A percentile compares a stretch with the other conserved stretches of the same genome.
Conservation (phyloP, 352 stramenopile species). For the Thraustochytrium sp. region DNA sequence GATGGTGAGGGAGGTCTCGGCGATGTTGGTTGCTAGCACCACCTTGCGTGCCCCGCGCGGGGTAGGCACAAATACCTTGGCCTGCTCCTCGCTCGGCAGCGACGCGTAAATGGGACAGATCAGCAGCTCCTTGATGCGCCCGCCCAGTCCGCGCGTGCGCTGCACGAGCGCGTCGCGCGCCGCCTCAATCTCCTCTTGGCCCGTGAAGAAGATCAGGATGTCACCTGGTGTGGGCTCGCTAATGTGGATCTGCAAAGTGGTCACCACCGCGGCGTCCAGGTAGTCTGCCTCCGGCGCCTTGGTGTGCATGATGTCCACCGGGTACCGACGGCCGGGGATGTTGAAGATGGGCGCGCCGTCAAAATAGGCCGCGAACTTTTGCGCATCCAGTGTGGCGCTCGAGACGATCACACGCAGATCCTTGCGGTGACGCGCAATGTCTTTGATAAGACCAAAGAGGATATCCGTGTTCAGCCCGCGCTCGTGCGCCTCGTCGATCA, state of each 20-base stretch:
- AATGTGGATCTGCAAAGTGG: constrained; percentile 97
- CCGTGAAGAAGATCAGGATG: constrained; percentile 98
- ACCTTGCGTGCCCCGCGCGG: constrained; percentile 92
- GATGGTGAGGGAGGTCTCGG: constrained; percentile 98
- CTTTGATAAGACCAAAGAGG: constrained; percentile 97
- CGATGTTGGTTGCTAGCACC: constrained; percentile 98
- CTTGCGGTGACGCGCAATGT: constrained; percentile 86
- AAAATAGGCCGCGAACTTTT: constrained; percentile 99
- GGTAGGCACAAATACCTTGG: constrained; percentile 97
- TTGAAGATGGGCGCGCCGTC: constrained; percentile 97
- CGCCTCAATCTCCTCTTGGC: constrained; percentile 99
- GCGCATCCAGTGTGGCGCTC: constrained; percentile 91
- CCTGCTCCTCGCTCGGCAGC: constrained; percentile 93
- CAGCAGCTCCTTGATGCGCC: constrained; percentile 93
- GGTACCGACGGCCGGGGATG: constrained; percentile 92
- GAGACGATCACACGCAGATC: constrained; percentile 95
- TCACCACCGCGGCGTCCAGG: constrained; percentile 94
- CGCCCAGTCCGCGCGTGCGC: constrained; percentile 84
- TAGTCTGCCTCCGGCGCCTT: constrained; percentile 84
- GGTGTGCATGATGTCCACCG: constrained; percentile 96
- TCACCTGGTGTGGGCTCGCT: constrained; percentile 90
- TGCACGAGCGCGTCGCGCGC: constrained; percentile 89
- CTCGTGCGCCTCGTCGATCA: constrained; percentile 99
- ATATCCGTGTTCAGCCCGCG: constrained; percentile 97
- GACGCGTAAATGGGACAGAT: constrained; percentile 98